Conservation (phyloP, 148 eudicot species). For the Nepenthes gracilis region DNA sequence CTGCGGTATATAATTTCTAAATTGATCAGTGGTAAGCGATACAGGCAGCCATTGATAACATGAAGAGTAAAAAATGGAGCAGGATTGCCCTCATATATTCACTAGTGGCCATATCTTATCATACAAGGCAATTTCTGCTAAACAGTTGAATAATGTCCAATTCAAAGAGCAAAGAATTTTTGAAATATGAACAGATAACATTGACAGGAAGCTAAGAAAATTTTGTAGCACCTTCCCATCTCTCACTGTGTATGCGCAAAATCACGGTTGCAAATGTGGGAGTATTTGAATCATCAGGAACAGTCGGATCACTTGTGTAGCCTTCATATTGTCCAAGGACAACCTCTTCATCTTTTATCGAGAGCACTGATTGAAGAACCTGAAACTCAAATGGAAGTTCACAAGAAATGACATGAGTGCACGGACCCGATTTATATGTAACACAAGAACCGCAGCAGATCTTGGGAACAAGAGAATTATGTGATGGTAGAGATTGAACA, state of each 20-base stretch:
- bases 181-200: not conserved
- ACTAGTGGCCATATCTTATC: no score
- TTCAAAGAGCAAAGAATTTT: no score
- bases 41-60: no score
- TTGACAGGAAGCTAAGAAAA: not conserved
- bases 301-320: slow-evolving; percentile 82
- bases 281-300: slow-evolving; percentile 77
- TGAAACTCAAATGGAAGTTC: slow-evolving; percentile 14
- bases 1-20: slow-evolving; percentile 24
- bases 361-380: slow-evolving; percentile 80
- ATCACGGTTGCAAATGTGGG: slow-evolving; percentile 89
- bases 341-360: slow-evolving; percentile 76
- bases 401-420: not conserved
- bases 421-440: not conserved
- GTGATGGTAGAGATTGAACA: no score
- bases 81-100: no score
- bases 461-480: no score
- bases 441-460: no score
- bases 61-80: no score
- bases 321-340: slow-evolving; percentile 96
- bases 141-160: not conserved
- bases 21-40: not conserved
- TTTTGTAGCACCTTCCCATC: slow-evolving; percentile 84
- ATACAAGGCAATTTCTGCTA: no score
- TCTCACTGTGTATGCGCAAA: slow-evolving; percentile 75